phyloP scores from a whole-genome alignment of 257 asterid species.

The Solanum microdontum region DNA sequence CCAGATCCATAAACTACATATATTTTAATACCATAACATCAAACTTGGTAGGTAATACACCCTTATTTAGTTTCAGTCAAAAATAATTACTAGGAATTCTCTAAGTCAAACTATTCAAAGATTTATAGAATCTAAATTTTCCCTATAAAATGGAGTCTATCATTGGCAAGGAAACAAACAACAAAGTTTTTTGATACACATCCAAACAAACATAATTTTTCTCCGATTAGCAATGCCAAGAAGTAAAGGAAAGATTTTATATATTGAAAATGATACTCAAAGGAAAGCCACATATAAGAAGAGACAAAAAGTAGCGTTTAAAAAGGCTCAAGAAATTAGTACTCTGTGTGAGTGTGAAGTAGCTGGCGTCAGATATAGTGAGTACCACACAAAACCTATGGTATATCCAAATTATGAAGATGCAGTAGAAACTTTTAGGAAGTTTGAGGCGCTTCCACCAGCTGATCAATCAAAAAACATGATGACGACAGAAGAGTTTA shows the following conservation, averaged over 20 bases:
- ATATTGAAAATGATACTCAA: neutral
- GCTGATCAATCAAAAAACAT: neutral
- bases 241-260: neutral
- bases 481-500: neutral
- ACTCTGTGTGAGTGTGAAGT: neutral
- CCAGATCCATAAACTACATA: neutral
- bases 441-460: neutral
- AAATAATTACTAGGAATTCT: neutral
- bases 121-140: neutral
- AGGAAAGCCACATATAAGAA: conserved; percentile 1
- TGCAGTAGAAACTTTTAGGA: neutral
- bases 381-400: neutral
- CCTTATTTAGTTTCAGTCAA: neutral
- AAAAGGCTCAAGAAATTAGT: conserved; percentile 3
- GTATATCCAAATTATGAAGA: neutral
- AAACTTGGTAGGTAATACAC: neutral
- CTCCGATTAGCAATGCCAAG: neutral
- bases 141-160: neutral
- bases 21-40: neutral
- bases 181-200: too few species aligned
- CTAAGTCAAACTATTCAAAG: neutral
- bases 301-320: neutral
- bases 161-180: neutral
- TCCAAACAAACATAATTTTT: too few species aligned
- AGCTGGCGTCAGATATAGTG: neutral